Percentiles rank a stretch among this genome's conserved stretches.
phyloP scores from a whole-genome alignment of 202 grass and related monocot genomes.

The Carex sylvatica region DNA sequence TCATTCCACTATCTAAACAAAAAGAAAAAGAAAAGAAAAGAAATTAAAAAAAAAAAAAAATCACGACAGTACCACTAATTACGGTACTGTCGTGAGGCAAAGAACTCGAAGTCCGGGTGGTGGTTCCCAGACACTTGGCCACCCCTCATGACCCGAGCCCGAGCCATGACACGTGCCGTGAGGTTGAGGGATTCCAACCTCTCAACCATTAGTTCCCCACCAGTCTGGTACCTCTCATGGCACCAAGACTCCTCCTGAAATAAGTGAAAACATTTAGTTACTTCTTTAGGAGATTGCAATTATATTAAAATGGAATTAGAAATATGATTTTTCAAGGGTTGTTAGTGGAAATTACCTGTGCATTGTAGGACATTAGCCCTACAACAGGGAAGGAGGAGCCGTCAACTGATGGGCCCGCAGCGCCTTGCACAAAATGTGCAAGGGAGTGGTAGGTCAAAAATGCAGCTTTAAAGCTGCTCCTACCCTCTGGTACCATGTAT shows the following conservation, averaged over 20 bases:
- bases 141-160: conserved; percentile 32
- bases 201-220: conserved; percentile 34
- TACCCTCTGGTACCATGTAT: conserved; percentile 78
- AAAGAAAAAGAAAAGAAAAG: not conserved
- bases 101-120: conserved; percentile 81
- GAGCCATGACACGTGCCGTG: conserved; percentile 49
- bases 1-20: not conserved
- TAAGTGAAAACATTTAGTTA: not conserved
- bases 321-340: not conserved
- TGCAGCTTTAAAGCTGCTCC: conserved; percentile 54
- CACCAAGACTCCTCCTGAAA: conserved; percentile 81
- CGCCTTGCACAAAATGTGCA: conserved; percentile 37
- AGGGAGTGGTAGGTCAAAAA: conserved; percentile 95
- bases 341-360: conserved; percentile 48
- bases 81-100: conserved; percentile 36
- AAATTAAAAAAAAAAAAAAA: not conserved
- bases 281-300: not conserved
- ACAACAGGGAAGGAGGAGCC: conserved; percentile 45
- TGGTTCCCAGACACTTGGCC: conserved; percentile 29
- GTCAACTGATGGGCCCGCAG: not conserved
- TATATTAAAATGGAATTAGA: not conserved
- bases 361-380: conserved; percentile 74
- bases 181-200: conserved; percentile 47
- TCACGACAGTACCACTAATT: not conserved
- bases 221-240: conserved; percentile 17